A percentile compares a stretch with the other conserved stretches of the same genome.
Evolutionary conservation across 805 yeast species (phyloP).

Genomic region (Ogataea ramenticola): DNA sequence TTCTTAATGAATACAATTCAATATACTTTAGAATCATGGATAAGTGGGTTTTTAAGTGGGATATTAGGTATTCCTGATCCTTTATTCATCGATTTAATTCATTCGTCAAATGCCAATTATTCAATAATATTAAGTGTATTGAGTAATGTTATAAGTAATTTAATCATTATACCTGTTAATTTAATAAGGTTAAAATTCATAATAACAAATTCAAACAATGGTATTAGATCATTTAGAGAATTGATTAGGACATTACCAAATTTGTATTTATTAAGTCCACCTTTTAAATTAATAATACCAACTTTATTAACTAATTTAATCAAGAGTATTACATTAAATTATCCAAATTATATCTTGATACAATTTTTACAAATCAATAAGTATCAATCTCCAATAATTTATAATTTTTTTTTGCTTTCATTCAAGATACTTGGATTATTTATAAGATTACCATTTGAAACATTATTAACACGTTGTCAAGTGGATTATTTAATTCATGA

Average conservation of each 20-base stretch:
- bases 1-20: slow-evolving; percentile 71
- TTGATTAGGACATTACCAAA: slow-evolving; percentile 45
- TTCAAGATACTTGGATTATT: slow-evolving; percentile 65
- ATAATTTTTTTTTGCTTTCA: slow-evolving; percentile 49
- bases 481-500: slow-evolving; percentile 48
- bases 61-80: slow-evolving; percentile 83
- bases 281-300: slow-evolving; percentile 56
- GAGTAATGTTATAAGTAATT: slow-evolving; percentile 67
- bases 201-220: slow-evolving; percentile 41
- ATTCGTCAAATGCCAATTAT: slow-evolving; percentile 66
- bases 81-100: slow-evolving; percentile 71
- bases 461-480: slow-evolving; percentile 78
- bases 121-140: slow-evolving; percentile 62
- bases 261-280: slow-evolving; percentile 37
- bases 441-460: slow-evolving; percentile 80
- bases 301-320: slow-evolving; percentile 34
- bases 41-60: slow-evolving; percentile 82
- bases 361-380: slow-evolving; percentile 62
- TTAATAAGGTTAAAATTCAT: slow-evolving; percentile 72
- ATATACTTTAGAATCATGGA: slow-evolving; percentile 82
- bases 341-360: slow-evolving; percentile 49
- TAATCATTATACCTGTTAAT: slow-evolving; percentile 73
- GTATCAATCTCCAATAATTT: slow-evolving; percentile 53
- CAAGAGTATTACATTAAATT: slow-evolving; percentile 21
- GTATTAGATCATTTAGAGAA: slow-evolving; percentile 62